These are phyloP conservation scores for Lactuca saligna DNA, from an alignment of 129 eudicot genomes.

Conservation along the genomic window DNA sequence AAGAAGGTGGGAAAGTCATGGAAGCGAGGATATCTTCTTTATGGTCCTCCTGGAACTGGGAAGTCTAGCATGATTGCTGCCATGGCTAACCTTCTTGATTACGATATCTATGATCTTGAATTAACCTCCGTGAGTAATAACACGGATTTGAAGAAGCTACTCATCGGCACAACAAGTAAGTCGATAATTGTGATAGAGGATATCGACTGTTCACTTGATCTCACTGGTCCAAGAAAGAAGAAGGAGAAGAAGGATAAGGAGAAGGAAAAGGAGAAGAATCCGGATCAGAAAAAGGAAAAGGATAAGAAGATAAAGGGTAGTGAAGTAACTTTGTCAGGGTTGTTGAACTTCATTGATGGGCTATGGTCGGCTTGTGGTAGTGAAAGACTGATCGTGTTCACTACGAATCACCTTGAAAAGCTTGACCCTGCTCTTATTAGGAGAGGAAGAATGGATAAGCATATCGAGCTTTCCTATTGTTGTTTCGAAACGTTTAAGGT, in stretches of 20 bases:
- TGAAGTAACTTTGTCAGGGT: conserved; percentile 52
- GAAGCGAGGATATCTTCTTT: conserved; percentile 65
- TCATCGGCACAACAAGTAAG: conserved; percentile 53
- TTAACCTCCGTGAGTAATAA: conserved; percentile 52
- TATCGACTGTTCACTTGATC: conserved; percentile 61
- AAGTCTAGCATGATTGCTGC: conserved; percentile 72
- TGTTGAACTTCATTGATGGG: conserved; percentile 57
- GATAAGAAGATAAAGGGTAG: conserved; percentile 36
- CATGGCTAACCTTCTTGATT: conserved; percentile 56
- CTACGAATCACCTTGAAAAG: conserved; percentile 55
- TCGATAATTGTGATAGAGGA: conserved; percentile 66
- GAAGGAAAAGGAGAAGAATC: conserved; percentile 26
- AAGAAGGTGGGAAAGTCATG: conserved; percentile 58
- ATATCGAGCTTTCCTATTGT: conserved; percentile 53
- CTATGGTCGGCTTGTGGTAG: conserved; percentile 64
- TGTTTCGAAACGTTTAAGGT: conserved; percentile 51
- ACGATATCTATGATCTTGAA: conserved; percentile 60
- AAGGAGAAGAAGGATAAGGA: conserved; percentile 14
- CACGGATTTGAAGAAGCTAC: conserved; percentile 51
- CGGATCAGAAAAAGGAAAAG: conserved; percentile 21
- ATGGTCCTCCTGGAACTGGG: conserved; percentile 69
- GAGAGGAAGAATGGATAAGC: conserved; percentile 63
- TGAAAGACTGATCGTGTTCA: conserved; percentile 54
- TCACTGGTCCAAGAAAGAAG: conserved; percentile 53
- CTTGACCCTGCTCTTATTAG: conserved; percentile 67